Base-by-base conservation (phyloP, 2,329 filamentous ascomycete genomes). In the Ceratocystis ficicola region DNA sequence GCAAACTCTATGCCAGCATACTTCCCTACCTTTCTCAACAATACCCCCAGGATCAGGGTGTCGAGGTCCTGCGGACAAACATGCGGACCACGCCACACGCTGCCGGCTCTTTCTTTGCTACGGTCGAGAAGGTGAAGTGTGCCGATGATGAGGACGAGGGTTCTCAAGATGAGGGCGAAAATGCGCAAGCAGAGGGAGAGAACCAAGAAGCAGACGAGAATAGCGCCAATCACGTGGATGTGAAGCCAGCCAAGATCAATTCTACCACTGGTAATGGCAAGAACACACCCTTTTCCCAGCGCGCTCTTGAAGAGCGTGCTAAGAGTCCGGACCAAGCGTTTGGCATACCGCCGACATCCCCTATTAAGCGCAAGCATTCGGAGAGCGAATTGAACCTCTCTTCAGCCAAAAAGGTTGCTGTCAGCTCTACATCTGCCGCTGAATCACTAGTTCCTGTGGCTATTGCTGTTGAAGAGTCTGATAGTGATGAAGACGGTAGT, bases 1-100 rank as follows among this genome's bases (percentile, higher is more conserved):
- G 86, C 52, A 79, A 83, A 69, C 81, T 83, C 63, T 83, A 85
- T 68, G 80, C 88, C 32, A 94, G 87, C 73, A 86, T 96, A 61
- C 75, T 96, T 61, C 92, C 93, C 0, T 88, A 95, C 71, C 77
- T 96, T 30, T 83, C 85, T 6, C 81, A 85, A 65, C 81, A 83
- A 63, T 89, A 85, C 71, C 79, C 85, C 0, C 74, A 80, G 10
- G 82, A 86, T 62, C 78, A 83, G 66, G 82, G 81, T 17, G 83
- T 94, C 1, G 92, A 96, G 74, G 81, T 88, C 8, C 74, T 96
- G 66, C 78, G 82, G 59, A 82, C 80, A 70, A 84, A 83, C 69
- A 76, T 90, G 25, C 77, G 81, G 7, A 75, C 76, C 2, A 72
- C 71, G 70, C 71, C 65, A 67, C 71, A 67, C 57, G 69, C 69